These are phyloP conservation scores for Aethionema arabicum DNA, from an alignment of 345 rosid genomes.

Conservation along the genomic window DNA sequence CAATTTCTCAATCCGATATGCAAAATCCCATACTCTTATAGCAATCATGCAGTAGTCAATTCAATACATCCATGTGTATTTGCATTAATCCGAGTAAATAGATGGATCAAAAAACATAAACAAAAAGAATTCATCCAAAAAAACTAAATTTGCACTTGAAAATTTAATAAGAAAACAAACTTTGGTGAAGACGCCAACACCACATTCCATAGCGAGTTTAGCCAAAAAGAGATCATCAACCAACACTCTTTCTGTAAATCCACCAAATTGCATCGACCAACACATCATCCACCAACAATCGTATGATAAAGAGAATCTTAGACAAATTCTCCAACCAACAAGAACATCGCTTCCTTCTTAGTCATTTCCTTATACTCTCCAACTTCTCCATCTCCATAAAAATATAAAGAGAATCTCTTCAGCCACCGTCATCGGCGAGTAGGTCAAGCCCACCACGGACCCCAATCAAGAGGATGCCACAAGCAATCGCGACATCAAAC, in stretches of 20 bases:
- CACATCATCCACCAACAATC: slow-evolving; percentile 58
- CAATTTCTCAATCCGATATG: too few relatives aligned
- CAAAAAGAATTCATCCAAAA: neutral
- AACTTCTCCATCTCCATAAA: slow-evolving; percentile 27
- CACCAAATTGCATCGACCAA: slow-evolving; percentile 83
- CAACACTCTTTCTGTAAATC: slow-evolving; percentile 84
- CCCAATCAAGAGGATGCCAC: too few relatives aligned
- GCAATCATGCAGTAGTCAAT: too few relatives aligned
- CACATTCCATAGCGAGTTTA: slow-evolving; percentile 80
- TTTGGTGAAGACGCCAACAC: slow-evolving; percentile 94
- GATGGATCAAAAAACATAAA: too few relatives aligned
- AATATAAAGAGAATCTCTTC: too few relatives aligned
- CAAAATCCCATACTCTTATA: too few relatives aligned
- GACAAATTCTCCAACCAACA: slow-evolving; percentile 72
- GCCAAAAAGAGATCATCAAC: slow-evolving; percentile 95
- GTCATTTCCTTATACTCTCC: slow-evolving; percentile 60
- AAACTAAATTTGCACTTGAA: slow-evolving; percentile 22
- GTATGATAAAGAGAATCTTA: slow-evolving; percentile 63
- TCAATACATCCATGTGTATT: too few relatives aligned
- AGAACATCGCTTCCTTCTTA: slow-evolving; percentile 60
- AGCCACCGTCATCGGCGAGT: too few relatives aligned
- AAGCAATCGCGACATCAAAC: too few relatives aligned
- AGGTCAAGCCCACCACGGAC: too few relatives aligned
- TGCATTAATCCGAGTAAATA: too few relatives aligned
- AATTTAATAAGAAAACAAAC: slow-evolving; percentile 34